phyloP scores from a whole-genome alignment of 2,329 filamentous ascomycete species.

The Aspergillus viridinutans region DNA sequence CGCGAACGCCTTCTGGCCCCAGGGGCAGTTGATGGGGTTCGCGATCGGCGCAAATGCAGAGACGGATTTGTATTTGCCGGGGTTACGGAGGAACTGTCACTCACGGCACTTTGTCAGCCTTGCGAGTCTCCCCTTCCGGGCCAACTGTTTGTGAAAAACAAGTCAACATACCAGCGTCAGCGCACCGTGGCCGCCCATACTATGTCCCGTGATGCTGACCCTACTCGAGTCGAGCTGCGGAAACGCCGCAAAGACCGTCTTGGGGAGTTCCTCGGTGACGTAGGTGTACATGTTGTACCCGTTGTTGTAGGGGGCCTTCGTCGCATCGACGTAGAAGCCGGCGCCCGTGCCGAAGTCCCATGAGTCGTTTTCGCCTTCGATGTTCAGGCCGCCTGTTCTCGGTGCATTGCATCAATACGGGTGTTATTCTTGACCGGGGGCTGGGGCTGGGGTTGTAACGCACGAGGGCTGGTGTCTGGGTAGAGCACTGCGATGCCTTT shows the following conservation, averaged over 20 bases:
- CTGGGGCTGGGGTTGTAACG: conserved; percentile 20
- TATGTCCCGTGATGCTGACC: conserved; percentile 87
- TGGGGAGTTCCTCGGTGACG: conserved; percentile 81
- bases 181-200: conserved; percentile 95
- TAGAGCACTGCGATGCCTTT: conserved; percentile 89
- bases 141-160: too few species aligned
- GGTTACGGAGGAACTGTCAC: conserved; percentile 74
- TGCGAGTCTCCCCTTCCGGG: accelerated
- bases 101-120: neutral
- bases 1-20: conserved; percentile 91
- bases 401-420: neutral
- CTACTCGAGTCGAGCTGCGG: conserved; percentile 64
- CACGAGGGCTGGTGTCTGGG: conserved; percentile 90
- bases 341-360: conserved; percentile 93
- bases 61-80: conserved; percentile 81
- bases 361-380: conserved; percentile 77
- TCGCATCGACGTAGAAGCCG: conserved; percentile 92
- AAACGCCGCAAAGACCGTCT: conserved; percentile 68
- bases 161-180: conserved; percentile 59
- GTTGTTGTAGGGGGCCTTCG: conserved; percentile 64
- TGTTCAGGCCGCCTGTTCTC: conserved; percentile 62
- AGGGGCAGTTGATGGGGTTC: conserved; percentile 81
- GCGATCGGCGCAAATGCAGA: conserved; percentile 86
- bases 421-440: neutral
- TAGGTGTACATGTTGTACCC: conserved; percentile 96